These are phyloP conservation scores for Tolypocladium cylindrosporum DNA, from an alignment of 2,329 filamentous ascomycete genomes.

Conservation along the genomic window DNA sequence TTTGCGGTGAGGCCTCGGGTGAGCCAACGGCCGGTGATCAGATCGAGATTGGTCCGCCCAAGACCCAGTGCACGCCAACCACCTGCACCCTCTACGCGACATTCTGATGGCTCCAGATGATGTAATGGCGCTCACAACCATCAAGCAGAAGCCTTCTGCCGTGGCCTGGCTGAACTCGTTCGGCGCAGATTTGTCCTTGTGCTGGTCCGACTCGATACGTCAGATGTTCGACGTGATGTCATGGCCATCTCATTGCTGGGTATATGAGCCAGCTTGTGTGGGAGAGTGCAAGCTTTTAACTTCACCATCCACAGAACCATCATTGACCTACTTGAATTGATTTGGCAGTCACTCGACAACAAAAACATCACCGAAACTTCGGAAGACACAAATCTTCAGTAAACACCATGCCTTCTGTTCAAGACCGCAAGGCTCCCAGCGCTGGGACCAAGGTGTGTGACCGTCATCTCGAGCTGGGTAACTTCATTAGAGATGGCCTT, in stretches of 20 bases:
- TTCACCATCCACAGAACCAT: background rate
- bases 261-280: background rate
- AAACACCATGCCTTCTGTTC: conserved; percentile 1
- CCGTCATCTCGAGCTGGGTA: background rate
- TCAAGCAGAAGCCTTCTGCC: background rate
- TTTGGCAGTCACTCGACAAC: background rate
- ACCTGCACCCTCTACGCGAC: background rate
- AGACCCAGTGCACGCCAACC: no score
- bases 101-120: background rate
- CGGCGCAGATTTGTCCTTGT: background rate
- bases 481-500: background rate
- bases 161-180: background rate
- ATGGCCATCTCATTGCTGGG: background rate
- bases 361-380: background rate
- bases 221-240: background rate
- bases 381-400: background rate
- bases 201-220: background rate
- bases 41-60: background rate
- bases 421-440: conserved; percentile 6
- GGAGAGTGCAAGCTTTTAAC: background rate
- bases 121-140: background rate
- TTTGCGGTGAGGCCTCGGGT: background rate
- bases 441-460: conserved; percentile 8
- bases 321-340: background rate
- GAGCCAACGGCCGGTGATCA: background rate